Base-by-base conservation (phyloP, 805 yeast species). In the Kluyveromyces dobzhanskii region DNA sequence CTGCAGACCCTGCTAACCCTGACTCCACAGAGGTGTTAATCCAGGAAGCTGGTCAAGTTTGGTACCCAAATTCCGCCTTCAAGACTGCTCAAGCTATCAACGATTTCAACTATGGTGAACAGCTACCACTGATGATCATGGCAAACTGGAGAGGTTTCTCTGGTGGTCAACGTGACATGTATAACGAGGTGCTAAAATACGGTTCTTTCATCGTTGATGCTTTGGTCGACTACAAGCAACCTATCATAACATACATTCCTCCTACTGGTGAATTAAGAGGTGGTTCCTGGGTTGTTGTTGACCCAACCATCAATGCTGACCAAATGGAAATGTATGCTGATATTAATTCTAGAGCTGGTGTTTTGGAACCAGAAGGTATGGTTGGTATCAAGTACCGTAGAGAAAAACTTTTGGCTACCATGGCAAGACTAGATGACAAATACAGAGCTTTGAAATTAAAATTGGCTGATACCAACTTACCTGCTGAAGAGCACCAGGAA, bases 111-210 rank as follows among this genome's bases (percentile, higher is more conserved):
- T 70, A 86, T 59, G 99, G 99, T 73, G 99, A 92, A 66, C 90
- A 88, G 66, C 74, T 92, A 58, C 99, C 99, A 47, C 73, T 92
- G 64, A 85, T 92, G 94, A 86, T 92, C 50, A 70, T 92, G 53
- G 98, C 98, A 44, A 92, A 92, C 76, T 92, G 99, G 99, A 85
- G 99, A 79, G 99, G 99, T 57, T 92, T 92, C 79, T 86, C 97
- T 50, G 98, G 99, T 72, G 98, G 99, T 63, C 99, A 92, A 73
- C 85, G 97, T 62, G 99, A 92, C 66, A 92, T 92, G 99, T 94
- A 83, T 75, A 86, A 88, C 57, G 99, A 92, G 70, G 94, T 92
- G 32, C 79, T 92, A 69, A 92, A 92, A 66, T 92, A 85, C 61
- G 99, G 99, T 61, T 79, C 97, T 3, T 86, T 74, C 65, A 92